These are phyloP conservation scores for Hansenula lynferdii DNA, from an alignment of 1,139 yeast species.

Conservation along the genomic window DNA sequence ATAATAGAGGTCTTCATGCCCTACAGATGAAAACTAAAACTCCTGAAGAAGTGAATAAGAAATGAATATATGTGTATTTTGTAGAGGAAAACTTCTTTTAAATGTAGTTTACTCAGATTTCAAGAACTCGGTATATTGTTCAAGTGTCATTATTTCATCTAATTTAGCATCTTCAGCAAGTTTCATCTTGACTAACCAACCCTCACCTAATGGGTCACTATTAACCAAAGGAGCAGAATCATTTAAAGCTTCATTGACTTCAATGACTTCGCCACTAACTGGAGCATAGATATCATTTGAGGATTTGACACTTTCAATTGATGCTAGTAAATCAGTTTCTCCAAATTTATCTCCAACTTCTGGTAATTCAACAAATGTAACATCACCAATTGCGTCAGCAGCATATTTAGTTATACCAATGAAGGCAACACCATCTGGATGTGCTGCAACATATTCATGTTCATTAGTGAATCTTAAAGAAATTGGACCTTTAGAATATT, in stretches of 20 bases:
- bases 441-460: slow-evolving; percentile 94
- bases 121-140: slow-evolving; percentile 48
- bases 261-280: slow-evolving; percentile 70
- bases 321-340: slow-evolving; percentile 81
- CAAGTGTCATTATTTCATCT: slow-evolving; percentile 40
- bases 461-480: slow-evolving; percentile 71
- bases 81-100: no score
- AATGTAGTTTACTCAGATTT: slow-evolving; percentile 27
- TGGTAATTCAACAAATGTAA: slow-evolving; percentile 89
- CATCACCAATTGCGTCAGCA: slow-evolving; percentile 97
- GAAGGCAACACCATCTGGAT: slow-evolving; percentile 73
- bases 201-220: slow-evolving; percentile 87
- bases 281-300: slow-evolving; percentile 95
- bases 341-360: slow-evolving; percentile 63
- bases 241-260: slow-evolving; percentile 62
- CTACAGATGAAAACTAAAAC: slow-evolving; percentile 85
- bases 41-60: slow-evolving; percentile 46
- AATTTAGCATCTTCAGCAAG: slow-evolving; percentile 22
- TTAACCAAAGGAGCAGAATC: slow-evolving; percentile 76
- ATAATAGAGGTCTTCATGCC: slow-evolving; percentile 77
- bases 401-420: slow-evolving; percentile 95
- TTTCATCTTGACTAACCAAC: slow-evolving; percentile 85
- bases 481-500: slow-evolving; percentile 2
- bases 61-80: slow-evolving; percentile 5
- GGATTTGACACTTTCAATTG: slow-evolving; percentile 92